Evolutionary conservation across 1,139 yeast genomes (phyloP), one percentile per base, ranked within the genome.

Genomic region (Sugiyamaella sp.): DNA sequence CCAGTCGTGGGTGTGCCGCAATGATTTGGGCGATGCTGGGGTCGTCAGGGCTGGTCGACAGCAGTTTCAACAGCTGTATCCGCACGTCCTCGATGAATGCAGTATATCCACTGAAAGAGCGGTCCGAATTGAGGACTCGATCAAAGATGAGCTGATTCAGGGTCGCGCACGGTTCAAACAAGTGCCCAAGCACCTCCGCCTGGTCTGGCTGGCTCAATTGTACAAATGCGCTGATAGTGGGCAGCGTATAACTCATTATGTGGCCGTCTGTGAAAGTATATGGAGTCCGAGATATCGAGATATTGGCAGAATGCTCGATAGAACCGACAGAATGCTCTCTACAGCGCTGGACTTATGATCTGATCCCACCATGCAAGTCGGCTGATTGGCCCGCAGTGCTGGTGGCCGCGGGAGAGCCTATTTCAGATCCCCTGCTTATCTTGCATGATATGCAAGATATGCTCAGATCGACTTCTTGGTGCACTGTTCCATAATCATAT

Each of bases 1-100:
- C 97, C 25, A 90, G 75, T 55, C 97, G 75, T n/a, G 97, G 97
- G 70, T 90, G 97, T 0, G 97, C 96, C 0, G 89, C 84, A 17
- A 90, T 76, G 69, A 59, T 66, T 49, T 49, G 59, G 39, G 49
- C 66, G 57, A 58, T 67, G 57, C 57, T 60, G 14, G 63, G 58
- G 47, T 61, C 72, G 64, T 22, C 67, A 60, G 45, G 65, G 52
- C 53, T 57, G 35, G 42, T 25, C 17, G 48, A 17, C 10, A 80
- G 68, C 29, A 76, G 69, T 1, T 61, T 51, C 3, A 75, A 60
- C 12, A 86, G 70, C 14, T 66, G 65, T 0, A 43, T 20, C 54
- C 88, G 73, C 4, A 77, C 72, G 6, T 62, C 57, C 54, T 83
- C 87, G 29, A 87, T 83, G 39, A 86, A 71, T 2, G 75, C 77